Base-by-base conservation (phyloP, 305 asterid genomes). In the Withania somnifera region DNA sequence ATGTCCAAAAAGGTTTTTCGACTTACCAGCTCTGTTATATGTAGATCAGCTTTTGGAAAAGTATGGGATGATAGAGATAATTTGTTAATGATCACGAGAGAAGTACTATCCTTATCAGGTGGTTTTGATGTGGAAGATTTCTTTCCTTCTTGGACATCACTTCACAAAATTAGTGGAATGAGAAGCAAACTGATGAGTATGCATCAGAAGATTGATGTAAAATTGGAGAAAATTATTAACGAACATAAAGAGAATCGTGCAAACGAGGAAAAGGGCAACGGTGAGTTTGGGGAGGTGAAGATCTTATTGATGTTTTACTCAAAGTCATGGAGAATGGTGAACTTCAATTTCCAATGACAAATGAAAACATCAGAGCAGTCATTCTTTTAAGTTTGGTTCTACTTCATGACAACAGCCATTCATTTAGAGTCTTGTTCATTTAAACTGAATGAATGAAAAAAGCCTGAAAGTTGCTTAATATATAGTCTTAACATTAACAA, bases 291-390 rank as follows among this genome's bases (percentile, higher is more conserved):
- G n/a, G n/a, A 5, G 32, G 58, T 24, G 82, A 84, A 51, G 84
- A 84, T 67, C 28, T 81, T 5, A 81, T 81, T 6, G 83, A 81
- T 3, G 87, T 84, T 42, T 82, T 84, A n/a, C 80, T 66, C 0
- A 54, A 76, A 61, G 36, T 81, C 32, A 75, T 63, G 81, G 60
- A 77, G 20, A 57, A 7, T 11, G 14, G 17, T 8, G 81, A 73
- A 24, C 38, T 56, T 68, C 84, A 7, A 9, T 24, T 47, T 69
- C 76, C 64, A 9, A 20, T 84, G 45, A 66, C 83, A n/a, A 17
- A n/a, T 11, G 56, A 64, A 67, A 81, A 56, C 52, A 24, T 84
- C 47, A 77, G 77, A 56, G 64, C 80, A 20, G 50, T 63, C 56
- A 28, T 76, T 42, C 13, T 75, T 79, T 82, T 81, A 32, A 22